Evolutionary conservation across 805 yeast species (phyloP).

Genomic region (Candida andamanensis): DNA sequence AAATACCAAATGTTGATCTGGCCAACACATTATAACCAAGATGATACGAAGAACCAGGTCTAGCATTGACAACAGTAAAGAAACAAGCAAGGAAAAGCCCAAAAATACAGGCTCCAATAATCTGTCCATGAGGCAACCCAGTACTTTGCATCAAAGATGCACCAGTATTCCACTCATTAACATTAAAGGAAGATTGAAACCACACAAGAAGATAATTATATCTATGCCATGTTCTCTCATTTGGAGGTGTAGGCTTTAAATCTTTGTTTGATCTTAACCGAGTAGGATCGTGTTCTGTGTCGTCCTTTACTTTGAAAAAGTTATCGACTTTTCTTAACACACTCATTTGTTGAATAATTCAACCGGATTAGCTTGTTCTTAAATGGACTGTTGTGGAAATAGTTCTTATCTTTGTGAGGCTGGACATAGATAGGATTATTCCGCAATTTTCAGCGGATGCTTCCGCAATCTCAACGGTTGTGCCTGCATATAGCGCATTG

Average conservation of each 20-base stretch:
- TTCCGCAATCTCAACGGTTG: too few relatives aligned
- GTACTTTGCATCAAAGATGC: conserved; percentile 9
- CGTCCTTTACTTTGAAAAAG: conserved; percentile 9
- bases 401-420: neutral
- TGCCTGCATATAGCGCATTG: too few relatives aligned
- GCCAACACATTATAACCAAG: conserved; percentile 10
- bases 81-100: conserved; percentile 9
- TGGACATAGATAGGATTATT: neutral
- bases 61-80: conserved; percentile 11
- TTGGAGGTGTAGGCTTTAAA: conserved; percentile 11
- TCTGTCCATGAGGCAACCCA: conserved; percentile 11
- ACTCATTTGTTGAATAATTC: conserved; percentile 1
- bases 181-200: conserved; percentile 10
- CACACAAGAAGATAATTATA: conserved; percentile 11
- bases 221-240: conserved; percentile 12
- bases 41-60: conserved; percentile 12
- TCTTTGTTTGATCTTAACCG: conserved; percentile 9
- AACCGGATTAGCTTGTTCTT: neutral
- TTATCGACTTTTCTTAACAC: conserved; percentile 7
- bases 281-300: conserved; percentile 6
- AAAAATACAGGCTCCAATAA: conserved; percentile 10
- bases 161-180: conserved; percentile 12
- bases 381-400: neutral
- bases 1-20: conserved; percentile 10
- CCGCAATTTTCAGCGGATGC: too few relatives aligned